Base-by-base conservation (phyloP, 2,329 filamentous ascomycete species). In the Botrytis aclada region DNA sequence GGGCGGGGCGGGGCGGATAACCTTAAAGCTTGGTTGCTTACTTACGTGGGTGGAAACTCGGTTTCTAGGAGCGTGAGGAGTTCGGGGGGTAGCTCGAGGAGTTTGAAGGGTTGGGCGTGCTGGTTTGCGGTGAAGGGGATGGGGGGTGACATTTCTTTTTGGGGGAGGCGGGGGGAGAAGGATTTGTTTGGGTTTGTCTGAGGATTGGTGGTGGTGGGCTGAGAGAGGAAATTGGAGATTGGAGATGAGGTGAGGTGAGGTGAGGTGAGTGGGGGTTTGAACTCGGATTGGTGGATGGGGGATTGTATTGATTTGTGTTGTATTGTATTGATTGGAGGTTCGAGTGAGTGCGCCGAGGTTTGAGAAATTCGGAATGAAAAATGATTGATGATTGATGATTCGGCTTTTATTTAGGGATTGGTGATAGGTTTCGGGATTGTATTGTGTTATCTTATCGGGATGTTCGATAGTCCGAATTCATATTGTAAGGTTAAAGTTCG, bases 1-100 rank as follows among this genome's bases (percentile, higher is more conserved):
- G 20, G 14, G n/a, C n/a, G 25, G 32, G 37, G 58, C 25, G 39
- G 41, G 37, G 72, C 65, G 73, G 43, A 54, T 45, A 58, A 83
- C n/a, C n/a, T n/a, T n/a, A n/a, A n/a, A n/a, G n/a, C n/a, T n/a
- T n/a, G n/a, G n/a, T n/a, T 1, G 12, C 4, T 54, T 6, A 4
- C 60, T 79, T 81, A 89, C 88, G 84, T 81, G 18, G 88, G 87
- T 39, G 88, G 84, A 60, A 83, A 79, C 25, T 85, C 83, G 14
- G 87, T 85, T 78, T 89, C 86, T 60, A 91, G 84, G 9, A 88
- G 82, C 32, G 84, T 82, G 65, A 87, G 83, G 14, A 91, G 82
- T 73, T 90, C 89, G 0, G 87, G 83, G 1, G 89, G 88, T 4
- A 91, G 84, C 79, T 91, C 89, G 69, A 91, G 82, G 72, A 91